Evolutionary conservation across 495 filamentous ascomycete species (phyloP), one percentile per base, ranked within the genome.

Genomic region (Aspergillus leporis): DNA sequence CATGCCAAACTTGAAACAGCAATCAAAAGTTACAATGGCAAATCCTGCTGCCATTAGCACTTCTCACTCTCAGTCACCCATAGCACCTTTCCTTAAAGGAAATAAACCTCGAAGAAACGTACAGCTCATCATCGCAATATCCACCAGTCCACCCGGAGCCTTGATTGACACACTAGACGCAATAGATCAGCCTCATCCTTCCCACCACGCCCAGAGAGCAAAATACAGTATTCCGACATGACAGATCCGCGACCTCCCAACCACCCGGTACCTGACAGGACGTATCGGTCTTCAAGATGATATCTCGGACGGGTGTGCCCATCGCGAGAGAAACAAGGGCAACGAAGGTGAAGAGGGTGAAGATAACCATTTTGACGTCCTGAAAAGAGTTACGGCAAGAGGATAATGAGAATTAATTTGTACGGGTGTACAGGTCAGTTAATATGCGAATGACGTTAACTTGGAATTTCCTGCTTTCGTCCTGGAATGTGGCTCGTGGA

Each of bases 101-200:
- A n/a, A n/a, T n/a, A n/a, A n/a, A n/a, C n/a, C n/a, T n/a, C n/a
- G n/a, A n/a, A n/a, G 8, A 18, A n/a, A 45, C 56, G 1, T 52
- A 58, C 56, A 52, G 56, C 4, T 52, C 5, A 6, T 41, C 16
- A 45, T 58, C 56, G 28, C 56, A 58, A 45, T 58, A 58, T 23
- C 56, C 56, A 4, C 56, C 56, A 2, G 32, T 58, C 56, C 56
- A 58, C 4, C 56, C 48, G 4, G 23, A 12, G 32, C 48, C 56
- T 58, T 58, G 56, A 21, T n/a, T 22, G 9, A 32, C 41, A 23
- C 56, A 58, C 56, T 58, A 21, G n/a, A 34, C 12, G 9, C 3
- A 14, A 19, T 9, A 18, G 21, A 41, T 38, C 14, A 25, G 21
- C 18, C 12, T 40, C 23, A 40, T 30, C 19, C 6, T 28, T 10